These are phyloP conservation scores for Avena sativa DNA, from an alignment of 176 grass and related monocot genomes.

Conservation along the genomic window DNA sequence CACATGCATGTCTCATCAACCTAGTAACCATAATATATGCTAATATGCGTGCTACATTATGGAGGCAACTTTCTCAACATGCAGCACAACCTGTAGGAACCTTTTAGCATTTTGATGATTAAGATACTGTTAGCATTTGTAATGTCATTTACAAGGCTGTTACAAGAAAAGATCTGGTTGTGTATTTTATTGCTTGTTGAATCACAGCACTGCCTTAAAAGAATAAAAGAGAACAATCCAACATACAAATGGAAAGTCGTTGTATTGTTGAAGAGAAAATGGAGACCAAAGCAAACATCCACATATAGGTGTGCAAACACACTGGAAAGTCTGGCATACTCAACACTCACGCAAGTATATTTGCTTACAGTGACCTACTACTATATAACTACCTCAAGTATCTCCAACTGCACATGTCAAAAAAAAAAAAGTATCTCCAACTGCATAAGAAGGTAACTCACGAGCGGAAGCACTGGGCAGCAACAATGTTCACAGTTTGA, in stretches of 20 bases:
- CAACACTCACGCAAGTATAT: not conserved
- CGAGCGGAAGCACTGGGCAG: not conserved
- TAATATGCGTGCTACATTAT: not conserved
- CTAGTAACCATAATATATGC: not conserved
- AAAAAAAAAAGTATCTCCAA: not conserved
- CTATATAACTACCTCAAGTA: not conserved
- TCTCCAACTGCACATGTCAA: not conserved
- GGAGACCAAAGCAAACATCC: not conserved
- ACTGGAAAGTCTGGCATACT: not conserved
- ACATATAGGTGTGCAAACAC: not conserved
- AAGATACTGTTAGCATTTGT: not conserved
- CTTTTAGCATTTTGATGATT: not conserved
- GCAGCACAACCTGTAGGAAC: not conserved
- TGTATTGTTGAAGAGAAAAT: not conserved
- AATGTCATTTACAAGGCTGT: not conserved
- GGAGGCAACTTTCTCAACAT: not conserved
- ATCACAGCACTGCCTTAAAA: not conserved
- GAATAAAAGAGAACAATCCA: not conserved
- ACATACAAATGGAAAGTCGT: not conserved
- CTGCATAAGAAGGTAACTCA: not conserved
- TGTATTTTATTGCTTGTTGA: not conserved
- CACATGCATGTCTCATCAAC: constrained; percentile 24
- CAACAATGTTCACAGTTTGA: not conserved
- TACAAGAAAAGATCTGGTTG: not conserved
- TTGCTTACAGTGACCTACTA: too few species aligned